These are phyloP conservation scores for Candida frijolesensis DNA, from an alignment of 1,139 yeast genomes.

Conservation along the genomic window DNA sequence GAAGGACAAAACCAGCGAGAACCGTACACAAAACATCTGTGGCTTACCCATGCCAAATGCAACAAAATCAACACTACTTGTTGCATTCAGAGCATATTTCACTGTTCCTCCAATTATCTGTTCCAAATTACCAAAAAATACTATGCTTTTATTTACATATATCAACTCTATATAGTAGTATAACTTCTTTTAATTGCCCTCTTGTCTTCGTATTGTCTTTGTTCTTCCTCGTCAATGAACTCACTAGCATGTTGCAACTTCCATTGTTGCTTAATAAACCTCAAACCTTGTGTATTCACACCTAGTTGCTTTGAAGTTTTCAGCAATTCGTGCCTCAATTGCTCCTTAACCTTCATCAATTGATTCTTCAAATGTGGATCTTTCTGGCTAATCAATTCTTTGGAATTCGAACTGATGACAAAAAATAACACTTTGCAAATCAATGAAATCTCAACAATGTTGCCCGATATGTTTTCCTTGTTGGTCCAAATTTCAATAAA, in stretches of 20 bases:
- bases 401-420: conserved; percentile 70
- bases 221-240: conserved; percentile 72
- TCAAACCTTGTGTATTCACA: conserved; percentile 84
- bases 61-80: too few relatives aligned
- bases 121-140: too few relatives aligned
- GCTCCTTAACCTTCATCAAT: conserved; percentile 57
- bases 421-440: conserved; percentile 78
- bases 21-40: too few relatives aligned
- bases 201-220: conserved; percentile 55
- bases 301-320: conserved; percentile 66
- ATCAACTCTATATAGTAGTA: conserved; percentile 27
- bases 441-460: conserved; percentile 54
- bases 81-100: too few relatives aligned
- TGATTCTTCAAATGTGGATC: conserved; percentile 64
- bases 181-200: conserved; percentile 70
- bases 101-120: too few relatives aligned
- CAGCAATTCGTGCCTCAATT: conserved; percentile 56
- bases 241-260: conserved; percentile 69
- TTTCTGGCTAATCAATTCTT: conserved; percentile 69
- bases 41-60: too few relatives aligned
- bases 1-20: too few relatives aligned
- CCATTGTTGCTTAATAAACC: conserved; percentile 78
- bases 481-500: conserved; percentile 79
- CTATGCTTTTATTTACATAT: not conserved
- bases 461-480: conserved; percentile 42